Evolutionary conservation across 192 early-diverging fungal genomes (phyloP), one percentile per base, ranked within the genome.

Genomic region (Coemansia sp.): DNA sequence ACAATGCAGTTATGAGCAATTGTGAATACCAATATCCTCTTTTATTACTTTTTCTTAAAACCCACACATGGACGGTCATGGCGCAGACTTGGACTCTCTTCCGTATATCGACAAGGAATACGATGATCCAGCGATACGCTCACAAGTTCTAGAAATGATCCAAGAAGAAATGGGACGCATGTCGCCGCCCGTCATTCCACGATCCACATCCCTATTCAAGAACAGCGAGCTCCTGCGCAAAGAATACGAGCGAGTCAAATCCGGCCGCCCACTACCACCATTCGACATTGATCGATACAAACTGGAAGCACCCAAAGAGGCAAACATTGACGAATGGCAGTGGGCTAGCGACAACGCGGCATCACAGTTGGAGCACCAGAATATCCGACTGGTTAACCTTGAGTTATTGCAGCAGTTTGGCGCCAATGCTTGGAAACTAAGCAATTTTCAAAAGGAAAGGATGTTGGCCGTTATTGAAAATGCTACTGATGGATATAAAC

Each of bases 81-180:
- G 57, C 16, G 38, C 41, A 42, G 38, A 36, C 40, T 20, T 75
- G n/a, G 73, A 75, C 43, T 78, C 82, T 46, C 75, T 84, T 16
- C 82, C 82, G 33, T 84, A 84, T 41, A 79, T 84, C 15, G 82
- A 84, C 71, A 79, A 76, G 65, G 82, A 84, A 12, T 84, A 84
- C 42, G 77, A 78, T 31, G 78, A 84, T 15, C 74, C 77, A 13
- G 36, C 31, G 3, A 40, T 54, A 33, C 73, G 78, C 34, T 67
- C 73, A 24, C 67, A 41, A 22, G 78, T 85, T 0, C 49, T 74
- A 9, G 52, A 40, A 20, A 60, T 79, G 49, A 72, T 85, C 27
- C 72, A 85, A 47, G 66, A 74, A 4, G 82, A 85, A 52, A 83
- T 83, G 81, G 63, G 49, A 0, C 63, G 67, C 20, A 67, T 83